Evolutionary conservation across 139 green algal species (phyloP), one percentile per base, ranked within the genome.

Genomic region (Picochlorum sp.): DNA sequence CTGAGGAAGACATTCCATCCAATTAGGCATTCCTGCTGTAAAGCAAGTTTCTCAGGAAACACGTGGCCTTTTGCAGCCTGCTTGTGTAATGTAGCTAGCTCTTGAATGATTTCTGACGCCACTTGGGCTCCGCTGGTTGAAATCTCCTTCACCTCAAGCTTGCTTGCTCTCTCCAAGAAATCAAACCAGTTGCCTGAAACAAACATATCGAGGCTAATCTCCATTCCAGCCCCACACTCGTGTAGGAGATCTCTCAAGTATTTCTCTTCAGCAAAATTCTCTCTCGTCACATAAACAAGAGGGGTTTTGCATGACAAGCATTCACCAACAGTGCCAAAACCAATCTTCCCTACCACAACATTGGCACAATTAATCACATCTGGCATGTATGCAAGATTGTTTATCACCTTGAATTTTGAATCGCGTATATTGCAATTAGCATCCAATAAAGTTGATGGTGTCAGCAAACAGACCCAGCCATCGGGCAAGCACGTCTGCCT

Each of bases 261-360:
- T 26, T 81, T 78, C 68, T 89, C 81, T 63, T 86, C 78, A 30
- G 82, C 83, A 69, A 89, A 89, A 56, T 68, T 76, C 45, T 86
- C 74, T 14, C 81, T 70, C 7, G 75, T 64, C 41, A 87, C 63
- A 63, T 86, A 89, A n/a, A 89, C 70, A 12, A 89, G 51, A 3
- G 81, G 81, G 16, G 33, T 61, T n/a, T 50, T 24, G 16, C 70
- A 62, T 1, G 72, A 71, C 18, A 89, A 65, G 41, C 57, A 71
- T 61, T 89, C 81, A 26, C 54, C 75, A 25, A 64, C 55, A 3
- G 77, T 85, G 29, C 81, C 81, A 22, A 88, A 89, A 16, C 81
- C 81, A 29, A 89, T 83, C 62, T 89, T 89, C 44, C 81, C 81
- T 9, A 89, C 49, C n/a, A 88, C 64, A 33, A 53, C 68, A 55